Percentiles rank a stretch among this genome's conserved stretches.
Evolutionary conservation across 805 yeast species (phyloP).

Genomic region (Sugiyamaella chiloensis): DNA sequence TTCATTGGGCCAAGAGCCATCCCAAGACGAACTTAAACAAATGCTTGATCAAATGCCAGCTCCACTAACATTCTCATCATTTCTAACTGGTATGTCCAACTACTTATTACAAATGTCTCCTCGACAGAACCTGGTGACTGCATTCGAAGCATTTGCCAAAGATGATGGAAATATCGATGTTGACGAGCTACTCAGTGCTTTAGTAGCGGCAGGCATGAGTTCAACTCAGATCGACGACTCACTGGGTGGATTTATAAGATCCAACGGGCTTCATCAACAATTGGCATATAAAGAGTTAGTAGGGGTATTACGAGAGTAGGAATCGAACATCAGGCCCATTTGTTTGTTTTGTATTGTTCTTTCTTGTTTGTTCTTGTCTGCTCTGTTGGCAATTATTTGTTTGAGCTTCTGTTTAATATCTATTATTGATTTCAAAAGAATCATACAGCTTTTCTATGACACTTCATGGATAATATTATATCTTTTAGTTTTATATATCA

Average conservation of each 20-base stretch:
- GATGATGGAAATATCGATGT: constrained; percentile 41
- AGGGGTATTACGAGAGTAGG: constrained; percentile 19
- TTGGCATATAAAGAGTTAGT: constrained; percentile 66
- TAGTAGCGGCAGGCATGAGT: constrained; percentile 45
- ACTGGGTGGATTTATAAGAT: constrained; percentile 50
- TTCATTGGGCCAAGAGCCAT: constrained; percentile 36
- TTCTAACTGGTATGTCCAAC: constrained; percentile 57
- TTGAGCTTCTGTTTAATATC: too few species aligned
- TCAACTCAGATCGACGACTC: constrained; percentile 44
- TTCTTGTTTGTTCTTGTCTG: too few species aligned
- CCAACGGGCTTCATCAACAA: constrained; percentile 52
- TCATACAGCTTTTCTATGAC: too few species aligned
- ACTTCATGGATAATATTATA: too few species aligned
- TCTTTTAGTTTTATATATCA: too few species aligned
- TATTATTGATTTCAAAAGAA: too few species aligned
- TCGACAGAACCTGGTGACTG: constrained; percentile 51
- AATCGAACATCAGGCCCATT: too few species aligned
- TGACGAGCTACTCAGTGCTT: constrained; percentile 47
- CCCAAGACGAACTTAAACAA: constrained; percentile 40
- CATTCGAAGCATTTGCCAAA: constrained; percentile 53
- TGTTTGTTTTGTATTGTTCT: too few species aligned
- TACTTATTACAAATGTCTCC: constrained; percentile 52
- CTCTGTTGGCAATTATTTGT: too few species aligned
- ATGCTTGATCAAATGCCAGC: constrained; percentile 48
- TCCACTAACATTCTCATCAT: constrained; percentile 60